Base-by-base conservation (phyloP, 2,329 filamentous ascomycete species). In the Alternaria infectoria region DNA sequence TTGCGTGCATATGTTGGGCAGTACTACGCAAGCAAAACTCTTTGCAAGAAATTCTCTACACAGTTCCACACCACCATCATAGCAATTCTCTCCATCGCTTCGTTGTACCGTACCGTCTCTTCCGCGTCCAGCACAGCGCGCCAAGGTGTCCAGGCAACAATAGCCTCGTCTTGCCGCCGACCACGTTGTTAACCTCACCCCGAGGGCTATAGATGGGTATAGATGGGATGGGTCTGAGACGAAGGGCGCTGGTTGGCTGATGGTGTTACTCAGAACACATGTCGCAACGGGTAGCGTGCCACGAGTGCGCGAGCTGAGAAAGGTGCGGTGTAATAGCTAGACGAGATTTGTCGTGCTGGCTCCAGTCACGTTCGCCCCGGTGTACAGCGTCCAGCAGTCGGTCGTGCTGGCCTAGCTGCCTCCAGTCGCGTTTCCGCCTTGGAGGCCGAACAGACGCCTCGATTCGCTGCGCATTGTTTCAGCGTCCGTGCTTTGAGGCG, bases 391-490 rank as follows among this genome's bases (percentile, higher is more conserved):
- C 17, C 17, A 55, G 21, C 36, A 32, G 0, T 17, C 46, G 43
- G 1, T 17, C 46, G 43, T 52, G 66, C 51, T 68, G 66, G 66
- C 66, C 46, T 32, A 50, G 66, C 51, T 68, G 66, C 64, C 66
- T 60, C 63, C 62, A 65, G 67, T 65, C 66, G 66, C 62, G 64
- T 64, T 71, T 63, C 58, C 55, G 58, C 61, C 49, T 30, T 28
- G 36, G 47, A 45, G 61, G 64, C 61, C 64, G 61, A 54, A 54
- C 68, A 36, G 58, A 61, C 50, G 46, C 50, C 26, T 57, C 67
- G 58, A 73, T 70, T 70, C 61, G 71, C 63, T 59, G 66, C 47
- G 59, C 65, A 40, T 36, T 62, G 71, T 69, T 76, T 71, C 68
- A 70, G 54, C 30, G 68, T 56, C 70, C 57, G 63, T 67, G 65